These are phyloP conservation scores for Fusarium avenaceum DNA, from an alignment of 2,329 filamentous ascomycete species.

Conservation along the genomic window DNA sequence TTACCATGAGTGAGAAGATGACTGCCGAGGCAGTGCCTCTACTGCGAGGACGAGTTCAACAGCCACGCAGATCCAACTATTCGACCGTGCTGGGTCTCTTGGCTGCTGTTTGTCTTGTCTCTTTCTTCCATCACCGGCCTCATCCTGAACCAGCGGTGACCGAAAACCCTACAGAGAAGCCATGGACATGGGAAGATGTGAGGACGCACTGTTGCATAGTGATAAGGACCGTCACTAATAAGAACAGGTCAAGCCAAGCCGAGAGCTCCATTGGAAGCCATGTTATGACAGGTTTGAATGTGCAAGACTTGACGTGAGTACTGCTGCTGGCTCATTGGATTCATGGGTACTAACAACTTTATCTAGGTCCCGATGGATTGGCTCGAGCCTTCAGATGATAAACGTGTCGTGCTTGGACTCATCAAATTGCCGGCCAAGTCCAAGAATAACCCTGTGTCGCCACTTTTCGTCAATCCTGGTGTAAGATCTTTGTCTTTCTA, in stretches of 20 bases:
- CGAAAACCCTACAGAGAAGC: constrained; percentile 8
- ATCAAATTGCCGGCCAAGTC: constrained; percentile 52
- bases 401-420: constrained; percentile 52
- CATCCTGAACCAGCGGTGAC: constrained; percentile 8
- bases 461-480: constrained; percentile 55
- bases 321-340: not conserved
- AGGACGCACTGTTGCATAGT: not conserved
- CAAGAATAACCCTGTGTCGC: constrained; percentile 44
- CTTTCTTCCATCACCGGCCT: constrained; percentile 43
- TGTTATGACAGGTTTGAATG: constrained; percentile 54
- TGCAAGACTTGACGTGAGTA: constrained; percentile 53
- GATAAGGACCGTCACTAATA: not conserved
- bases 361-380: constrained; percentile 55
- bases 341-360: not conserved
- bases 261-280: constrained; percentile 50
- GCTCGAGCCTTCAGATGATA: constrained; percentile 47
- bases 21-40: constrained; percentile 31
- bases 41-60: constrained; percentile 15
- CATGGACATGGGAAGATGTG: constrained; percentile 50
- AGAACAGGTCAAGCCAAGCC: constrained; percentile 54
- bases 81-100: constrained; percentile 37
- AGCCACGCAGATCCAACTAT: constrained; percentile 14
- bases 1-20: constrained; percentile 40
- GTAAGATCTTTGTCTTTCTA: constrained; percentile 38
- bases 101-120: constrained; percentile 33